Conservation (phyloP, 1,139 yeast species). For the Pichia norvegensis region DNA sequence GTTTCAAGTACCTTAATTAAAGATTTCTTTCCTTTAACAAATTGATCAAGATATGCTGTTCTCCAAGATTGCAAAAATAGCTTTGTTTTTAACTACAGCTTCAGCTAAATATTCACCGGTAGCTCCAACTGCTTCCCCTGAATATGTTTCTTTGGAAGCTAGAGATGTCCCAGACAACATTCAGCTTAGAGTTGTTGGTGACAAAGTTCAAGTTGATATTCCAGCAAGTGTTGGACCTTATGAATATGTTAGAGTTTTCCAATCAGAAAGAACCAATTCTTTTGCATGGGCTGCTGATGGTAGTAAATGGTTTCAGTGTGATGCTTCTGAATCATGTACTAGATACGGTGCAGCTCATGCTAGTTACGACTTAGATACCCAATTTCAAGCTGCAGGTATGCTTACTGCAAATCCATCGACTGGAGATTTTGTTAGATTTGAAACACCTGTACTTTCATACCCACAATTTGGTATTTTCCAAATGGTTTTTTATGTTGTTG, state of each 20-base stretch:
- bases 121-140: background rate
- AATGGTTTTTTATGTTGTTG: conserved; percentile 1
- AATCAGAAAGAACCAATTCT: background rate
- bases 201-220: conserved; percentile 11
- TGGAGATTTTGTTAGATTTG: conserved; percentile 11
- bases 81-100: background rate
- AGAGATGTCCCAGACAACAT: background rate
- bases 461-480: conserved; percentile 12
- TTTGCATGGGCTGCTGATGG: conserved; percentile 10
- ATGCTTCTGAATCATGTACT: conserved; percentile 3
- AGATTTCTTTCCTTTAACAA: no score
- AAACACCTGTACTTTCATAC: conserved; percentile 9
- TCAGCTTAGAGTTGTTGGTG: background rate
- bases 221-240: conserved; percentile 8
- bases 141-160: background rate
- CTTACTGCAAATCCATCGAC: conserved; percentile 1
- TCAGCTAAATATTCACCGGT: background rate
- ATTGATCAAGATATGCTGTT: background rate
- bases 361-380: conserved; percentile 1
- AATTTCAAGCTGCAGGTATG: conserved; percentile 3
- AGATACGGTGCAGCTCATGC: conserved; percentile 1
- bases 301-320: conserved; percentile 8
- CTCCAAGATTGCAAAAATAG: background rate
- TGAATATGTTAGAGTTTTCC: conserved; percentile 4
- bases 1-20: background rate